Evolutionary conservation across 495 filamentous ascomycete genomes (phyloP), one percentile per base, ranked within the genome.

Genomic region (Penicillium manginii): DNA sequence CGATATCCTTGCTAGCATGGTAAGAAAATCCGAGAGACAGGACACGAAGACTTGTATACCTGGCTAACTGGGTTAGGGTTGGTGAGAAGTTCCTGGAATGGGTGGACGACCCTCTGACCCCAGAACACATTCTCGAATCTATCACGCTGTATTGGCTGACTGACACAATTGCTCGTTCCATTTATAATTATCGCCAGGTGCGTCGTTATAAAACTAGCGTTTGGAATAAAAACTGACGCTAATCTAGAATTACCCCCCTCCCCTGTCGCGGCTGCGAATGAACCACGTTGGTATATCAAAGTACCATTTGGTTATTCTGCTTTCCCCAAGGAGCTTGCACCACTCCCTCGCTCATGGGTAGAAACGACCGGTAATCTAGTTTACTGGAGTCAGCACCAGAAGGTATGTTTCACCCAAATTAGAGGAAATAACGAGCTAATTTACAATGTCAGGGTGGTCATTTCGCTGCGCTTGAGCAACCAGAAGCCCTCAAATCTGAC

Each of bases 61-160:
- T 26, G 52, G 29, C 57, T 57, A 26, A 65, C 18, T 19, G 21
- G 14, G 11, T 5, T 50, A 85, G 83, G 84, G 71, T 88, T 50
- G 87, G 84, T 19, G 88, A 90, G 68, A 90, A 91, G 63, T 83
- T 84, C 61, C 59, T 88, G 18, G 79, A 82, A 43, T 90, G 87
- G 88, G 73, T 76, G 5, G 86, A 89, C 55, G 69, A 73, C 2
- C 69, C 79, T 6, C 77, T 85, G 1, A 48, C 76, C 6, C 52
- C 82, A 3, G 73, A 87, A 18, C 77, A 70, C 6, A 87, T 91
- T 32, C 75, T 89, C 4, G 78, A 82, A 29, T 68, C 75, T 2
- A 74, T 88, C 19, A 82, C 78, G 2, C 66, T 89, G 18, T 91
- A 87, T 68, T 90, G 87, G 88, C 77, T 89, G 26, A 88, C 85